Evolutionary conservation across 1,139 yeast genomes (phyloP), one percentile per base, ranked within the genome.

Genomic region (Suhomyces bokatorum): DNA sequence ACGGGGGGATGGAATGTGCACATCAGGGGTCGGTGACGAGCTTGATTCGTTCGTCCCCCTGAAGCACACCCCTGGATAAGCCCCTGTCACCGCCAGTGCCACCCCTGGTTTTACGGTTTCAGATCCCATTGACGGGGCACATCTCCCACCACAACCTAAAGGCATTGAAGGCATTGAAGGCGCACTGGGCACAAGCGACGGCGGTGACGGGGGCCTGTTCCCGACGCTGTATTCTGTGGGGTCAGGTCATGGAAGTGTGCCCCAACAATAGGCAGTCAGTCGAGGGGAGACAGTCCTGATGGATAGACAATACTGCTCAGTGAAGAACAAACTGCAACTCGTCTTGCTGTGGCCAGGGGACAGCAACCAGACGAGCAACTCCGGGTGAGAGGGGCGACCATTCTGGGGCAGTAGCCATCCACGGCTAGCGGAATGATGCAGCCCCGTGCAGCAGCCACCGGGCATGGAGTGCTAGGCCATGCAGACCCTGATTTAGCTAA

Each of bases 401-500:
- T 28, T 28, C 30, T 28, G 30, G 30, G n/a, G n/a, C 5, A 4
- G 29, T 12, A 10, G 29, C n/a, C 29, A 26, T n/a, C n/a, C 29
- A 12, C n/a, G n/a, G 29, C n/a, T 26, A 26, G 29, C 29, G 29
- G 29, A 8, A 26, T 26, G n/a, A 12, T 11, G 29, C 29, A 11
- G 6, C 30, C 36, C 6, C 22, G 29, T 13, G 13, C 27, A 6
- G 14, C 13, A 32, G 27, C 17, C 29, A 26, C 29, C n/a, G 29
- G 29, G 12, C 14, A n/a, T 13, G n/a, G 6, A 13, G 29, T 27
- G 28, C 36, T 34, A 34, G 36, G 14, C 28, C 20, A 11, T 32
- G 37, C 44, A 41, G 44, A 37, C 44, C 40, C 40, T 36, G 44
- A 40, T 40, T 40, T 17, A 40, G 39, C 17, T 17, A 30, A 12